These are phyloP conservation scores for Phaffomyces thermotolerans DNA, from an alignment of 805 yeast genomes.

Conservation along the genomic window DNA sequence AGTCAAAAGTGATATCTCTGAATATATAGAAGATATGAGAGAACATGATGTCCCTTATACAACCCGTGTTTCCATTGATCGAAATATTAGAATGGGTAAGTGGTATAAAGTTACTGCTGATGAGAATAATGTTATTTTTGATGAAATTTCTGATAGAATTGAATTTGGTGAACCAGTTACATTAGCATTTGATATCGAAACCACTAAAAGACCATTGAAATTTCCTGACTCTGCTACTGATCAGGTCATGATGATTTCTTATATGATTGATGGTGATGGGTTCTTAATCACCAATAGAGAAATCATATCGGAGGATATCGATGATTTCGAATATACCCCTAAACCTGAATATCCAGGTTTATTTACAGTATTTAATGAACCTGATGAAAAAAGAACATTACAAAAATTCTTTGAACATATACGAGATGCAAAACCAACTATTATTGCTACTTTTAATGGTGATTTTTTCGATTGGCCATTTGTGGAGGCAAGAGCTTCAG, in stretches of 20 bases:
- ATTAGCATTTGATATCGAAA: conserved; percentile 94
- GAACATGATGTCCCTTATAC: conserved; percentile 97
- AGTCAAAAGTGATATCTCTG: conserved; percentile 43
- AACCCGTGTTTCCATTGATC: conserved; percentile 92
- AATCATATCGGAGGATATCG: conserved; percentile 89
- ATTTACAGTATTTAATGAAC: conserved; percentile 86
- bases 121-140: conserved; percentile 45
- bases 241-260: conserved; percentile 97
- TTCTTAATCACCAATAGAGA: conserved; percentile 89
- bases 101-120: conserved; percentile 82
- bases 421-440: conserved; percentile 83
- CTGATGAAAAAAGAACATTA: conserved; percentile 70
- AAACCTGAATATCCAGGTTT: conserved; percentile 90
- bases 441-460: conserved; percentile 97
- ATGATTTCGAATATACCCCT: conserved; percentile 96
- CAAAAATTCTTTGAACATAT: conserved; percentile 83
- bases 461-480: conserved; percentile 99
- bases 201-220: conserved; percentile 92
- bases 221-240: conserved; percentile 90
- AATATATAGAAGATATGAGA: conserved; percentile 67
- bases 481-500: conserved; percentile 79
- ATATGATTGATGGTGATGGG: conserved; percentile 98
- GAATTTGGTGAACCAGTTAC: conserved; percentile 98
- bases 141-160: conserved; percentile 62
- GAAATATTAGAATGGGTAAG: conserved; percentile 81